Base-by-base conservation (phyloP, 2,329 filamentous ascomycete species). In the Aureobasidium uvarum region DNA sequence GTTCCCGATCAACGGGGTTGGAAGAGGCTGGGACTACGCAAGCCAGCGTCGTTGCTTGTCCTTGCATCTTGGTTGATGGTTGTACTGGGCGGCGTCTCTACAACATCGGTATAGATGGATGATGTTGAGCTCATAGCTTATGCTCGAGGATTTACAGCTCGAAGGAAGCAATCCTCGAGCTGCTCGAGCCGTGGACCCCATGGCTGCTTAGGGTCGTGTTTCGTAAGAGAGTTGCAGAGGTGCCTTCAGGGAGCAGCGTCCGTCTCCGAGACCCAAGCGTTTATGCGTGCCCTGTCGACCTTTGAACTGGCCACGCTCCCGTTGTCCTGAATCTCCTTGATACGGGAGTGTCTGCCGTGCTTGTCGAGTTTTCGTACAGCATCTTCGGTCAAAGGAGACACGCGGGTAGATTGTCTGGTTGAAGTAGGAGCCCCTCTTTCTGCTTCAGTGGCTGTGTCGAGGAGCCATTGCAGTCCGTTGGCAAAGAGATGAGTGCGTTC, bases 381-480 rank as follows among this genome's bases (percentile, higher is more conserved):
- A 20, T 62, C 58, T 23, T 62, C 43, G 2, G 58, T 62, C 58
- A 62, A 31, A 1, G 28, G 58, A 28, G 33, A 5, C n/a, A 31
- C 58, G 18, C 43, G 41, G 14, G 36, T 55, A 20, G 36, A 38
- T 25, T n/a, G 31, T 28, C 58, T 51, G 31, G 3, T 16, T 8
- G 43, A 14, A 20, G 8, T 48, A 11, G 31, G 25, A 2, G 33
- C 23, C 8, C 2, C 16, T 28, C 23, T 50, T n/a, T 62, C 43
- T 8, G 45, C 14, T 16, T 51, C 58, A 6, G 58, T 51, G 7
- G 58, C 45, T 1, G 45, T 28, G 8, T 62, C 58, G 25, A 62
- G 58, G 5, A 62, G 45, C 58, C 58, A 62, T 31, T 62, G 58
- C 41, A 62, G 25, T 14, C 58, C 58, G 20, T n/a, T 62, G n/a